Conservation (phyloP, 2,329 filamentous ascomycete species). For the Colletotrichum cereale region DNA sequence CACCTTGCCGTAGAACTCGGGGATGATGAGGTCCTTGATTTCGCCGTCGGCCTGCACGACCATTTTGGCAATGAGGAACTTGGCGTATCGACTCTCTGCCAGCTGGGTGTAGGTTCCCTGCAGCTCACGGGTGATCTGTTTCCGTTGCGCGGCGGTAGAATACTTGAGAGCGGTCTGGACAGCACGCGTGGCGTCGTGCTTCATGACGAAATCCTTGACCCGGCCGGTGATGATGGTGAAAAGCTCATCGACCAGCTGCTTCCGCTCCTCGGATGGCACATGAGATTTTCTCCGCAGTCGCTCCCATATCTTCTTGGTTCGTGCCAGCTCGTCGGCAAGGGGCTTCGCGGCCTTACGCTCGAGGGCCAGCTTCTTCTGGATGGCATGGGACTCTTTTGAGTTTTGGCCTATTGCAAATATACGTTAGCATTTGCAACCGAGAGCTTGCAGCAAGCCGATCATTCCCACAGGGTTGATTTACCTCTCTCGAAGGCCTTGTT, state of each 20-base stretch:
- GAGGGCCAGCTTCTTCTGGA: constrained; percentile 88
- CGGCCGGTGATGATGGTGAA: constrained; percentile 92
- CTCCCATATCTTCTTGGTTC: constrained; percentile 98
- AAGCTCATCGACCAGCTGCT: constrained; percentile 87
- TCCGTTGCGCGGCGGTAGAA: constrained; percentile 84
- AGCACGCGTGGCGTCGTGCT: constrained; percentile 97
- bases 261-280: constrained; percentile 88
- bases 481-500: constrained; percentile 59
- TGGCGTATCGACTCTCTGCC: constrained; percentile 95
- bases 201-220: constrained; percentile 96
- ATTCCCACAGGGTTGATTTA: constrained; percentile 42
- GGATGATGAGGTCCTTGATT: constrained; percentile 88
- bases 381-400: constrained; percentile 89
- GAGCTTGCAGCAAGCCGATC: constrained; percentile 4
- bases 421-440: background rate
- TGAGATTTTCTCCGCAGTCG: constrained; percentile 92
- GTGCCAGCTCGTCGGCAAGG: constrained; percentile 87
- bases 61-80: constrained; percentile 96
- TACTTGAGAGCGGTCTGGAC: constrained; percentile 99
- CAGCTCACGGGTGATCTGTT: constrained; percentile 87
- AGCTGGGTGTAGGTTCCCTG: constrained; percentile 86
- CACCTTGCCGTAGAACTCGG: constrained; percentile 95
- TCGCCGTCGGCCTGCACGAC: constrained; percentile 91
- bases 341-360: constrained; percentile 95
- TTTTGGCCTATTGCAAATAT: constrained; percentile 62